These are phyloP conservation scores for Chalara sp. DNA, from an alignment of 2,329 filamentous ascomycete species.

Conservation along the genomic window DNA sequence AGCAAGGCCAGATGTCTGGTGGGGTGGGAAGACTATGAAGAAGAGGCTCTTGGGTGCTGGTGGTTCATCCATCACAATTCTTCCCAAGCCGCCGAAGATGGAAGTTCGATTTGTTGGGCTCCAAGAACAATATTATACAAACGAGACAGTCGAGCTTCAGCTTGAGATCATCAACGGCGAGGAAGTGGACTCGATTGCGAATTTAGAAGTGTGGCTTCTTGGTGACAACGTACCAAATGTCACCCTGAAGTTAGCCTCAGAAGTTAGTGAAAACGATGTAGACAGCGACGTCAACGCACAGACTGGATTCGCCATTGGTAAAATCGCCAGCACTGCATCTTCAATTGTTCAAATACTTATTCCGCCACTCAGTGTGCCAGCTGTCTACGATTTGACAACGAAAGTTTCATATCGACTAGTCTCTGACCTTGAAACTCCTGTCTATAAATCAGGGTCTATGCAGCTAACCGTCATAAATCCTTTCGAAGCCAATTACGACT, in stretches of 20 bases:
- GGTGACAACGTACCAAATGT: slow-evolving; percentile 48
- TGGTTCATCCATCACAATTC: slow-evolving; percentile 58
- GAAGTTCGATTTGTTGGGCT: slow-evolving; percentile 60
- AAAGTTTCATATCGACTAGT: slow-evolving; percentile 71
- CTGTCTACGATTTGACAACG: slow-evolving; percentile 61
- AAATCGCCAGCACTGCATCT: slow-evolving; percentile 39
- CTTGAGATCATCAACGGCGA: slow-evolving; percentile 77
- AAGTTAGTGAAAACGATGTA: neutral
- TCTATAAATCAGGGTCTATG: slow-evolving; percentile 65
- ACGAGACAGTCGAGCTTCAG: slow-evolving; percentile 64
- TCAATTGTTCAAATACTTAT: slow-evolving; percentile 40
- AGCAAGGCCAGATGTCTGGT: slow-evolving; percentile 42
- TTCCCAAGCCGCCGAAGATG: slow-evolving; percentile 89
- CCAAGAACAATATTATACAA: slow-evolving; percentile 72
- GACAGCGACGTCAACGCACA: slow-evolving; percentile 5
- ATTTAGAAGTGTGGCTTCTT: slow-evolving; percentile 61
- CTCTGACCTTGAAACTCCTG: slow-evolving; percentile 73
- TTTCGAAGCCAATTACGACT: slow-evolving; percentile 88
- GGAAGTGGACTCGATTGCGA: slow-evolving; percentile 67
- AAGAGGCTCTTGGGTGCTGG: slow-evolving; percentile 42
- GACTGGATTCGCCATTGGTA: slow-evolving; percentile 19
- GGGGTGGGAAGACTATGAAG: slow-evolving; percentile 35
- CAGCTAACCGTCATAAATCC: slow-evolving; percentile 71
- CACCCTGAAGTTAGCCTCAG: slow-evolving; percentile 25
- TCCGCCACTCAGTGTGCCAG: slow-evolving; percentile 43